Evolutionary conservation across 2,329 filamentous ascomycete species (phyloP).

Genomic region (Apiospora koreana): DNA sequence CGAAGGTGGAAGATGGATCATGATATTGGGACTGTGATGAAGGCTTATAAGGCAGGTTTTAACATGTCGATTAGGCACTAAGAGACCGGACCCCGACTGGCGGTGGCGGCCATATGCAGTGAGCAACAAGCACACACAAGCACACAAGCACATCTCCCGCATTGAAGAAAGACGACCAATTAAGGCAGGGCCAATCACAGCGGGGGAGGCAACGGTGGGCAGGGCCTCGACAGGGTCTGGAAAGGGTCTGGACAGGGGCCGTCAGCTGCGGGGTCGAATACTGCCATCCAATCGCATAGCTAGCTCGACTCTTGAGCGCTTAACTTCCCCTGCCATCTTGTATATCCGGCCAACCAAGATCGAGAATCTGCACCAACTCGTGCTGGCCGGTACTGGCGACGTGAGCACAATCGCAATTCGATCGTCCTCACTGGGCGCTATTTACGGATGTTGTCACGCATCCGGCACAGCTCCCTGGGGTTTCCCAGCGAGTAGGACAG

Average conservation of each 20-base stretch:
- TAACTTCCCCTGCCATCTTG: constrained; percentile 23
- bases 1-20: neutral
- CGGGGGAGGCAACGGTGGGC: neutral
- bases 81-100: neutral
- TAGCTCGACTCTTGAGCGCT: constrained; percentile 16
- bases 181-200: neutral
- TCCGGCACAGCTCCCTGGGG: constrained; percentile 20
- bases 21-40: neutral
- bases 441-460: constrained; percentile 39
- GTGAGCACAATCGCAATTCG: constrained; percentile 23
- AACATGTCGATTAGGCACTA: neutral
- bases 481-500: constrained; percentile 30
- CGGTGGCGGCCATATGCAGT: constrained; percentile 5
- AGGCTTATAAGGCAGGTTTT: neutral
- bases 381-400: neutral
- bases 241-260: neutral
- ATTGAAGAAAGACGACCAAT: neutral
- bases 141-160: neutral
- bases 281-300: constrained; percentile 13
- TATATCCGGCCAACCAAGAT: constrained; percentile 33
- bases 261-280: constrained; percentile 16
- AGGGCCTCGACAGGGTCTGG: neutral
- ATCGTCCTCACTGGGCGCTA: constrained; percentile 38
- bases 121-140: neutral
- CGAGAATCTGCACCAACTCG: constrained; percentile 13